Evolutionary conservation across 306 rosid species (phyloP).

Genomic region (Gillenia trifoliata): DNA sequence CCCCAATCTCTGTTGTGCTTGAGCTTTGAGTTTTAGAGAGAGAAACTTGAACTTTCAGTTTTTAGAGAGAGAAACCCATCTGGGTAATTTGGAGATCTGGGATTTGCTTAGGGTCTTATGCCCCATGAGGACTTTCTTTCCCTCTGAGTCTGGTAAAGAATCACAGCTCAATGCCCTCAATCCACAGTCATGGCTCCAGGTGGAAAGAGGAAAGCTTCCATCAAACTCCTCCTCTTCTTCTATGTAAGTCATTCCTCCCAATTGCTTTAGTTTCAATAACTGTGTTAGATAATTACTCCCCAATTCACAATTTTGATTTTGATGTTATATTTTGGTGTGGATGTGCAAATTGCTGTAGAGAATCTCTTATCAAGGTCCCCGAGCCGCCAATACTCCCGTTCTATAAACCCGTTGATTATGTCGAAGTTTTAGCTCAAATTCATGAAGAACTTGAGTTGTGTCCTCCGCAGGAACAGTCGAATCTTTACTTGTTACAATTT

Average conservation of each 20-base stretch:
- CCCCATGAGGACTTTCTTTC: conserved; percentile 84
- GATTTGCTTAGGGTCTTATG: conserved; percentile 57
- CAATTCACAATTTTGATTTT: not conserved
- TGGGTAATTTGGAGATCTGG: conserved; percentile 82
- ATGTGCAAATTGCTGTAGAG: conserved; percentile 46
- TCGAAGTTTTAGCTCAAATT: conserved; percentile 86
- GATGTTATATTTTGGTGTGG: not conserved
- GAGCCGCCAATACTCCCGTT: conserved; percentile 73
- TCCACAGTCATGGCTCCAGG: conserved; percentile 96
- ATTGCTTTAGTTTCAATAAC: not conserved
- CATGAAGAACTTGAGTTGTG: conserved; percentile 92
- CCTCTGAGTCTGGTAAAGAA: conserved; percentile 73
- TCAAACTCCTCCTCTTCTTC: conserved; percentile 61
- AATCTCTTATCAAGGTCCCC: conserved; percentile 81
- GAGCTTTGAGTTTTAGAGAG: not conserved
- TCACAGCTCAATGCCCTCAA: conserved; percentile 63
- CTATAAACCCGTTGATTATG: conserved; percentile 78
- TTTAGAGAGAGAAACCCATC: conserved; percentile 38
- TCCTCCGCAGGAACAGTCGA: conserved; percentile 60
- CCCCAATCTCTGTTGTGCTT: conserved; percentile 21
- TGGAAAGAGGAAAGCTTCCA: conserved; percentile 86
- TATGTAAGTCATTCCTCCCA: conserved; percentile 45
- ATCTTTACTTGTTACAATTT: conserved; percentile 68
- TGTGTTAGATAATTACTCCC: not conserved
- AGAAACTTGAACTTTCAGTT: not conserved